Conservation (phyloP, 2,329 filamentous ascomycete species). For the Ophiostoma himal-ulmi region DNA sequence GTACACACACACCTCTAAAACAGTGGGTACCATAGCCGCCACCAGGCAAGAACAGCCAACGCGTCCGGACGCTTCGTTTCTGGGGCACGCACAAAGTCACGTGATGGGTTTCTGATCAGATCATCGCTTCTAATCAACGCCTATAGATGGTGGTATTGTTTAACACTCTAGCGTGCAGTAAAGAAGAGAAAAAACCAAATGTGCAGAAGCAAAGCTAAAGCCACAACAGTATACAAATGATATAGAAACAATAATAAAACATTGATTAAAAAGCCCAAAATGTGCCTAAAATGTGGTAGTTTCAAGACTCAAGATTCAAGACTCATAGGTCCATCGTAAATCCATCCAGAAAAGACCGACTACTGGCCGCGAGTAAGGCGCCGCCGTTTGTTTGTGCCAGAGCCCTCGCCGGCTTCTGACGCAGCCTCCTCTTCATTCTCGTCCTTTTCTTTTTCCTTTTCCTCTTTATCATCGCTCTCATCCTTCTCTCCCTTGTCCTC, state of each 20-base stretch:
- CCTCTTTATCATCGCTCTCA: slow-evolving; percentile 1
- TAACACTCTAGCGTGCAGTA: background rate
- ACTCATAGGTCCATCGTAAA: background rate
- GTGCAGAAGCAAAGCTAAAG: background rate
- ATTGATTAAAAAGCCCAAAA: background rate
- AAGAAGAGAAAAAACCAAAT: background rate
- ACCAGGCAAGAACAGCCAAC: slow-evolving; percentile 19
- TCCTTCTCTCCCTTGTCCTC: slow-evolving; percentile 20
- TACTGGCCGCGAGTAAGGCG: slow-evolving; percentile 27
- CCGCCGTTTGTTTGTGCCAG: slow-evolving; percentile 28
- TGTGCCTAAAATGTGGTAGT: no score
- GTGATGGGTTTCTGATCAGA: background rate
- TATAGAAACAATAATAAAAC: slow-evolving; percentile 6
- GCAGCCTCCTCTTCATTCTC: slow-evolving; percentile 8
- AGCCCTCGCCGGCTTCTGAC: slow-evolving; percentile 18
- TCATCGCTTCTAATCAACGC: background rate
- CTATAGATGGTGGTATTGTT: background rate
- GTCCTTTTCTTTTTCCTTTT: background rate
- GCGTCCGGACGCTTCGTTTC: background rate
- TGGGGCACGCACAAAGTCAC: background rate
- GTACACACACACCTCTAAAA: slow-evolving; percentile 1
- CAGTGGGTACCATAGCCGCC: slow-evolving; percentile 8
- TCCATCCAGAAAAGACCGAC: background rate
- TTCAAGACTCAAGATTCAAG: background rate
- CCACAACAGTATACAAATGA: background rate